Evolutionary conservation across 1,284 basidiomycete species (phyloP).

Genomic region (Cutaneotrichosporon mucoides): DNA sequence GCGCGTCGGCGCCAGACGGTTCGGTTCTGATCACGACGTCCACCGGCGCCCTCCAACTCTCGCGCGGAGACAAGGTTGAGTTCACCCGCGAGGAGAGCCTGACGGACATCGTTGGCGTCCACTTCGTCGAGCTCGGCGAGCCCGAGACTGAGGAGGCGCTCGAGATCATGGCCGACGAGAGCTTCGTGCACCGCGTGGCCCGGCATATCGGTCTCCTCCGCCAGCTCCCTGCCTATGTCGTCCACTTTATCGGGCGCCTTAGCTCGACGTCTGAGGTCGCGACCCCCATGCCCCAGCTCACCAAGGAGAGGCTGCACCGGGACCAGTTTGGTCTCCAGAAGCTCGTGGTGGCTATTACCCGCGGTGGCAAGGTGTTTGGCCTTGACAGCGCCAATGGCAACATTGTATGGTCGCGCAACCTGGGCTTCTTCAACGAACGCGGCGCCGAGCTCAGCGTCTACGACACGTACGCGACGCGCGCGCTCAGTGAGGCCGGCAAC

Average conservation of each 20-base stretch:
- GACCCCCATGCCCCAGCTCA: slow-evolving; percentile 44
- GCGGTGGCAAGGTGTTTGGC: slow-evolving; percentile 72
- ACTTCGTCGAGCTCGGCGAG: slow-evolving; percentile 77
- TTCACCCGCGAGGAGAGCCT: slow-evolving; percentile 85
- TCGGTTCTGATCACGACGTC: slow-evolving; percentile 61
- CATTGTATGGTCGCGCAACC: slow-evolving; percentile 68
- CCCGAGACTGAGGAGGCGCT: slow-evolving; percentile 53
- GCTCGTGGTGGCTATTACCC: slow-evolving; percentile 69
- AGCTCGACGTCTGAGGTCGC: slow-evolving; percentile 62
- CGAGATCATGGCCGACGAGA: slow-evolving; percentile 54
- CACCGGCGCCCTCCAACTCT: slow-evolving; percentile 73
- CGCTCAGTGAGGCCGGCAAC: slow-evolving; percentile 31
- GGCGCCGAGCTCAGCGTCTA: slow-evolving; percentile 35
- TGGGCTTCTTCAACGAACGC: slow-evolving; percentile 34
- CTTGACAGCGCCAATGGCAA: slow-evolving; percentile 73
- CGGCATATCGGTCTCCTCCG: slow-evolving; percentile 64
- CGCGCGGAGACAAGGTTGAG: slow-evolving; percentile 60
- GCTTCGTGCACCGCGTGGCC: slow-evolving; percentile 56
- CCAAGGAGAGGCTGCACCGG: slow-evolving; percentile 53
- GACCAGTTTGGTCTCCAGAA: slow-evolving; percentile 87
- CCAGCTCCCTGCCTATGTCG: slow-evolving; percentile 67
- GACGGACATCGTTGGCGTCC: slow-evolving; percentile 60
- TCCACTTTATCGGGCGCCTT: slow-evolving; percentile 67
- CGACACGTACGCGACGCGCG: slow-evolving; percentile 37
- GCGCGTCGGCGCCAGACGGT: slow-evolving; percentile 13